These are phyloP conservation scores for Plectranthus barbatus DNA, from an alignment of 257 asterid genomes.

Conservation along the genomic window DNA sequence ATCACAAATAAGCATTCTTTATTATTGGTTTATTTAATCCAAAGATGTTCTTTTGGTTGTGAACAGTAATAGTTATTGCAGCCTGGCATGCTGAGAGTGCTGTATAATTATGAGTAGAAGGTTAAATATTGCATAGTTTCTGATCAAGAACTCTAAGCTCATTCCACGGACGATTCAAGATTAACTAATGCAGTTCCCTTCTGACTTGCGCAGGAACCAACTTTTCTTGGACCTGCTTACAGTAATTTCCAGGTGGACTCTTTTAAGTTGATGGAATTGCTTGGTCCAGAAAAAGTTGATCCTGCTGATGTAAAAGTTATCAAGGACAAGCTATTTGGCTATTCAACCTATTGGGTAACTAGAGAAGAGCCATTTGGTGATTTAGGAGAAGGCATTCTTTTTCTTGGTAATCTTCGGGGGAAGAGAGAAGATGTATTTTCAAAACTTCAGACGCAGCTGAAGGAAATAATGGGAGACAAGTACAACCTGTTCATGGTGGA, in stretches of 20 bases:
- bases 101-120: background rate
- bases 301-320: conserved; percentile 68
- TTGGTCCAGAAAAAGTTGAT: conserved; percentile 94
- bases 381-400: conserved; percentile 82
- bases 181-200: background rate
- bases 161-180: background rate
- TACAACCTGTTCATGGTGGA: conserved; percentile 92
- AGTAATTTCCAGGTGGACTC: conserved; percentile 86
- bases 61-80: background rate
- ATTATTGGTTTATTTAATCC: background rate
- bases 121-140: background rate
- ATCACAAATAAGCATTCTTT: background rate
- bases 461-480: conserved; percentile 75
- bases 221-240: conserved; percentile 40
- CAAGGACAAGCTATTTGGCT: conserved; percentile 85
- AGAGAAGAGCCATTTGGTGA: conserved; percentile 91
- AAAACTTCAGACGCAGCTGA: conserved; percentile 68
- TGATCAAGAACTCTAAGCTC: background rate
- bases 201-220: conserved; percentile 36
- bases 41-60: background rate
- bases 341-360: conserved; percentile 91
- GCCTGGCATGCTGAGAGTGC: background rate
- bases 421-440: conserved; percentile 70
- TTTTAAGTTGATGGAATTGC: conserved; percentile 81
- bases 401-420: conserved; percentile 89